phyloP scores from a whole-genome alignment of 225 moss, liverwort and hornwort genomes.

The Sphagnum contortum region DNA sequence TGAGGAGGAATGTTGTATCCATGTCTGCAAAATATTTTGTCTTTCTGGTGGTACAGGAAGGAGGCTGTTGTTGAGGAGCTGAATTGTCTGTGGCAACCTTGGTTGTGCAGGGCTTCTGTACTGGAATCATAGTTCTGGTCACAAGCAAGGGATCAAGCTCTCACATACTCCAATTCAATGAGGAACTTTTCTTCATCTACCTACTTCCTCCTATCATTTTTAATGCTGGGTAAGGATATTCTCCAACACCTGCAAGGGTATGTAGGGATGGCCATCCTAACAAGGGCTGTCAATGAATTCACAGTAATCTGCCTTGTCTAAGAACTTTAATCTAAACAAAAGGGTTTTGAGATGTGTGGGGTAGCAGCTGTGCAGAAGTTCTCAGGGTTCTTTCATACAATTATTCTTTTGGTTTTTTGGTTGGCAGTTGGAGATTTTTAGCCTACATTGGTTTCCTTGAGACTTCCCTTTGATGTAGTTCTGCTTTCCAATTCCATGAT shows the following conservation, averaged over 20 bases:
- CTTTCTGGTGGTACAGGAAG: neutral
- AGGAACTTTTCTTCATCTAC: constrained; percentile 78
- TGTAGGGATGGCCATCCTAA: constrained; percentile 9
- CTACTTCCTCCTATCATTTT: constrained; percentile 82
- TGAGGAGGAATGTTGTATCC: neutral
- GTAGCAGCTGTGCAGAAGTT: no score
- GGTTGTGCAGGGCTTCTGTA: constrained; percentile 32
- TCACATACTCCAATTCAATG: constrained; percentile 61
- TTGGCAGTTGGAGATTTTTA: no score
- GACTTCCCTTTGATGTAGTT: no score
- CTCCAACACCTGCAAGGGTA: constrained; percentile 72
- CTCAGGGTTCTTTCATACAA: no score
- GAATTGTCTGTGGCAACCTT: neutral
- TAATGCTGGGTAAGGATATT: constrained; percentile 47
- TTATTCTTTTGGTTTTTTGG: no score
- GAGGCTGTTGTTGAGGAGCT: neutral
- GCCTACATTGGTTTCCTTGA: no score
- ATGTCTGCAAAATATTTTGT: neutral
- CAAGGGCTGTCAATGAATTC: neutral
- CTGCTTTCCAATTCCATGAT: no score
- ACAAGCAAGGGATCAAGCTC: constrained; percentile 66
- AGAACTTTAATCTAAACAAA: neutral
- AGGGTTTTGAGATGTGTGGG: neutral
- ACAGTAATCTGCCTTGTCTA: neutral
- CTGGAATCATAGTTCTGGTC: constrained; percentile 56